phyloP scores from a whole-genome alignment of 2,329 filamentous ascomycete genomes.

The Albifimbria verrucaria region DNA sequence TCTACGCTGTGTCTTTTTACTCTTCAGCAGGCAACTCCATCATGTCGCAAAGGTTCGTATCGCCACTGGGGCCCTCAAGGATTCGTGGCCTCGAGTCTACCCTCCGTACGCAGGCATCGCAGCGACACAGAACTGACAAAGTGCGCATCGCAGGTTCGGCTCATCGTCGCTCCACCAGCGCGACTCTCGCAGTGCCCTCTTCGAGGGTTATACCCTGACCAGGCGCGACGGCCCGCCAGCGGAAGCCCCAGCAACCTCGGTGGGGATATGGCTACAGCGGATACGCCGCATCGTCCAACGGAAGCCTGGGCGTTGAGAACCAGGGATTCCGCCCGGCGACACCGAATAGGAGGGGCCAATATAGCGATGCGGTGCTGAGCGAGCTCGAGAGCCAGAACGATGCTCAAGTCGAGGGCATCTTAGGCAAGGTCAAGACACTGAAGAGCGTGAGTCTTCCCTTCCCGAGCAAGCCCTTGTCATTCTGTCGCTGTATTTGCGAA shows the following conservation, averaged over 20 bases:
- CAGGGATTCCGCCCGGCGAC: slow-evolving; percentile 62
- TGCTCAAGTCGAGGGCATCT: slow-evolving; percentile 81
- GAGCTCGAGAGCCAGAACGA: slow-evolving; percentile 97
- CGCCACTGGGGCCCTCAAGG: background rate
- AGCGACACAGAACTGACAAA: background rate
- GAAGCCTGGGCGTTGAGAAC: slow-evolving; percentile 25
- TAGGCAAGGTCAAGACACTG: slow-evolving; percentile 82
- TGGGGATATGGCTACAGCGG: slow-evolving; percentile 50
- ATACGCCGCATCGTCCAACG: slow-evolving; percentile 21
- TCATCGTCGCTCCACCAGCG: slow-evolving; percentile 69
- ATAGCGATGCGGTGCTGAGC: slow-evolving; percentile 85
- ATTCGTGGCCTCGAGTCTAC: background rate
- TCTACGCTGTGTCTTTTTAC: too few relatives aligned
- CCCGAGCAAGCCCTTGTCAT: background rate
- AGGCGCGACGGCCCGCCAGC: slow-evolving; percentile 39
- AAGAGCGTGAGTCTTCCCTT: slow-evolving; percentile 67
- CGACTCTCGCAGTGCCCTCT: slow-evolving; percentile 69
- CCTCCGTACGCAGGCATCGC: too few relatives aligned
- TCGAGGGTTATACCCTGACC: slow-evolving; percentile 65
- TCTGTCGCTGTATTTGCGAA: background rate
- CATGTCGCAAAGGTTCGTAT: background rate
- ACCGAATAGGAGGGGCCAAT: slow-evolving; percentile 79
- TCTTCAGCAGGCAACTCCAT: too few relatives aligned
- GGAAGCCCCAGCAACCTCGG: slow-evolving; percentile 40
- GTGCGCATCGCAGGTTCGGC: slow-evolving; percentile 52